Evolutionary conservation across 2,329 filamentous ascomycete genomes (phyloP), one percentile per base, ranked within the genome.

Genomic region (Pestalotiopsis sp.): DNA sequence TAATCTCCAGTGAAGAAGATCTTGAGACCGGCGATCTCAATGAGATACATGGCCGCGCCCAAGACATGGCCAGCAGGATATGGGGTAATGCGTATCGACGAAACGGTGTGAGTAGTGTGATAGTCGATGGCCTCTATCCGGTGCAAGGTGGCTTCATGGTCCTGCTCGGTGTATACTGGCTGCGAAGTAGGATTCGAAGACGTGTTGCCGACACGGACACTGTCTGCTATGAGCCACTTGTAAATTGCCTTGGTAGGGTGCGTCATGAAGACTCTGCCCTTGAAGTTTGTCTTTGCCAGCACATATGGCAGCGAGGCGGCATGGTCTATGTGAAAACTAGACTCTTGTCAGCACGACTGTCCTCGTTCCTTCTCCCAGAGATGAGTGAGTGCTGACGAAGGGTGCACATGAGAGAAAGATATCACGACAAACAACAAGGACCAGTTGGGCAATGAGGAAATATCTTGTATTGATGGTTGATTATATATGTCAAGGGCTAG

Each of bases 241-340:
- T 99, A 99, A 79, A 99, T 99, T 75, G 96, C 96, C 81, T 99
- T 98, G 61, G 96, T 99, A 1, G 96, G 94, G 84, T 99, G 96
- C 65, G 96, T 99, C 95, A 98, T 99, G 84, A 98, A 98, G 70
- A 98, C 95, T 25, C 95, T 91, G 63, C 96, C 96, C 72, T 93
- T 92, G 85, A 99, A 99, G 80, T 98, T 98, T 49, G 96, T 98
- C 84, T 99, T 99, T 72, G 95, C 93, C 72, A 99, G 88, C 69
- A 99, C 96, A 79, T 98, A 99, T 59, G 96, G 96, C 61, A 99
- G 85, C n/a, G 95, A 97, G 17, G 95, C 95, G n/a, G 96, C 96
- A 84, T 99, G 96, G 78, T 99, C 96, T 79, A 98, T 88, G 81
- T 99, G 96, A 79, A 99, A 99, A 92, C 95, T 98, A 74, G 68